A percentile compares a stretch with the other conserved stretches of the same genome.
phyloP scores from a whole-genome alignment of 2,329 filamentous ascomycete genomes.

The Blumeriella jaapii region DNA sequence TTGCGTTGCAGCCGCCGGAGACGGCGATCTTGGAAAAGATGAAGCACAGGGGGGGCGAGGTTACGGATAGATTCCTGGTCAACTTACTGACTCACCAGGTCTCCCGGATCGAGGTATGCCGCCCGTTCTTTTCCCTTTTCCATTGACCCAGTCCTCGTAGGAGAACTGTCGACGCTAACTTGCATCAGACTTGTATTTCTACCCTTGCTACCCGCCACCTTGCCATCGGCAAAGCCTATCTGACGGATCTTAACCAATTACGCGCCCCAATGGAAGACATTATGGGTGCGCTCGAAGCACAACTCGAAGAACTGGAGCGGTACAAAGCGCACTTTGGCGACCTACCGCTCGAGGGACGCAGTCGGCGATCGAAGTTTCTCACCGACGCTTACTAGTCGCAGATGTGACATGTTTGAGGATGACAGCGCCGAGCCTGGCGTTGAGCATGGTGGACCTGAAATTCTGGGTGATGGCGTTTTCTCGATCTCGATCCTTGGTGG shows the following conservation, averaged over 20 bases:
- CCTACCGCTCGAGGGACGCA: constrained; percentile 6
- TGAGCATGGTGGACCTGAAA: too few relatives aligned
- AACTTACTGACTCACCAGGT: constrained; percentile 93
- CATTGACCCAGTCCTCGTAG: too few relatives aligned
- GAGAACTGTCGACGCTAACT: constrained; percentile 8
- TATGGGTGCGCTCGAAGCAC: constrained; percentile 46
- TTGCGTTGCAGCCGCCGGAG: constrained; percentile 65
- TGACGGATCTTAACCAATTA: constrained; percentile 57
- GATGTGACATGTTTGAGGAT: too few relatives aligned
- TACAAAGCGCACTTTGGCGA: constrained; percentile 36
- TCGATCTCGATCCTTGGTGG: too few relatives aligned
- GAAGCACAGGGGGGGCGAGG: constrained; percentile 63
- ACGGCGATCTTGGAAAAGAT: constrained; percentile 69
- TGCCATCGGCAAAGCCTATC: constrained; percentile 52
- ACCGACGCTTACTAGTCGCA: too few relatives aligned
- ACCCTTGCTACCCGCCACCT: constrained; percentile 72
- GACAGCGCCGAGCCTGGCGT: too few relatives aligned
- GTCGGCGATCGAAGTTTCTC: too few relatives aligned
- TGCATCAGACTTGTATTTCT: constrained; percentile 62
- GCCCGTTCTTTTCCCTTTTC: too few relatives aligned
- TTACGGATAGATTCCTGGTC: constrained; percentile 78
- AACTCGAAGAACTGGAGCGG: constrained; percentile 51
- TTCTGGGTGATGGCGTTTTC: too few relatives aligned
- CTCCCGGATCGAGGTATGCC: constrained; percentile 78
- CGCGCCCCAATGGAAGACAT: constrained; percentile 68